phyloP scores from a whole-genome alignment of 192 early-diverging fungal genomes.

The Hyaloraphidium curvatum region DNA sequence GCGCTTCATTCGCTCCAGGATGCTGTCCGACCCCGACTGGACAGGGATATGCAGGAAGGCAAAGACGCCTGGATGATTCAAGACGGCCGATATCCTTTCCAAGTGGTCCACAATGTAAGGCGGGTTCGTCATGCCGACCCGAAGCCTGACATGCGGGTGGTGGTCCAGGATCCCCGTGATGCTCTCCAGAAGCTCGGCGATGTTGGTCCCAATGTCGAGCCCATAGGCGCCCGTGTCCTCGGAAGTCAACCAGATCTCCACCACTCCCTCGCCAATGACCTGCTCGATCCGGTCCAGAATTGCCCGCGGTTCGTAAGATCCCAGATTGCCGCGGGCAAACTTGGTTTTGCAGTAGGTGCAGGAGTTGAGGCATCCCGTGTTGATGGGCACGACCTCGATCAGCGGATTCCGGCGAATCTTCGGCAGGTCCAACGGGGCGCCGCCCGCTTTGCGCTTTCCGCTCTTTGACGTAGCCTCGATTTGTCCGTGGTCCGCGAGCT shows the following conservation, averaged over 20 bases:
- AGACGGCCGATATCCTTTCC: conserved; percentile 21
- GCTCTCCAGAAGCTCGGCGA: neutral
- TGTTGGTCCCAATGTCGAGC: conserved; percentile 14
- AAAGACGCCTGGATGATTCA: conserved; percentile 32
- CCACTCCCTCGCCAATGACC: conserved; percentile 29
- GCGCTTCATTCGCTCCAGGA: conserved; percentile 28
- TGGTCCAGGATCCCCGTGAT: neutral
- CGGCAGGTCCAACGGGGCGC: conserved; percentile 28
- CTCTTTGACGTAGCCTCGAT: too few relatives aligned
- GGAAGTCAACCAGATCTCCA: conserved; percentile 38
- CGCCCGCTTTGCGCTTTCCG: conserved; percentile 26
- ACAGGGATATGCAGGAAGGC: conserved; percentile 37
- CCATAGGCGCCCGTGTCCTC: conserved; percentile 37
- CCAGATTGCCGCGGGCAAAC: conserved; percentile 24
- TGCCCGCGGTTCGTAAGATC: conserved; percentile 22
- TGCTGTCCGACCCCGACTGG: conserved; percentile 25
- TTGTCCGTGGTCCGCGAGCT: too few relatives aligned
- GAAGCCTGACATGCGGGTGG: conserved; percentile 18
- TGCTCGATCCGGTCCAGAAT: conserved; percentile 23
- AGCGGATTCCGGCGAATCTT: conserved; percentile 31
- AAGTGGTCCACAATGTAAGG: conserved; percentile 38
- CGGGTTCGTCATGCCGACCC: conserved; percentile 44
- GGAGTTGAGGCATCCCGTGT: conserved; percentile 38
- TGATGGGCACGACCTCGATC: conserved; percentile 40
- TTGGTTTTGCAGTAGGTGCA: conserved; percentile 44